Evolutionary conservation across 768 basidiomycete genomes (phyloP), one percentile per base, ranked within the genome.

Genomic region (Suillus subalutaceus): DNA sequence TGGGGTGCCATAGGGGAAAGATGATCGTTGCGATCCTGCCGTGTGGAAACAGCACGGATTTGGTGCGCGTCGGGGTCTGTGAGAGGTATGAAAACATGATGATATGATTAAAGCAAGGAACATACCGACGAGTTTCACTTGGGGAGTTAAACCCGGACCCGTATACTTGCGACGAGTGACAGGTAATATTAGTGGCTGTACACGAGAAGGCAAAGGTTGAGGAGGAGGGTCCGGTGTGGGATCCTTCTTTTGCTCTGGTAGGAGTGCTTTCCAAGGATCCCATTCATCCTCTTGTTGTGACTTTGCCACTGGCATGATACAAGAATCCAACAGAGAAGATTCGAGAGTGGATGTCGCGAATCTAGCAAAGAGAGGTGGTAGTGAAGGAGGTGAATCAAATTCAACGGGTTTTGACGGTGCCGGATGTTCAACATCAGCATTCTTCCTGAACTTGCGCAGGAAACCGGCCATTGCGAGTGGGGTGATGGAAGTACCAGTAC

Each of bases 381-480:
- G 71, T 13, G 78, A 67, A n/a, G 70, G 77, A 15, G 70, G 72
- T n/a, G 67, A 68, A 38, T 73, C 67, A 57, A 65, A 6, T 26
- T 56, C 23, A 50, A 26, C 57, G 16, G 32, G 57, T 35, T 65
- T 60, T 38, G 50, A 23, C 60, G 64, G 57, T 16, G 68, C 67
- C 56, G 56, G 56, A 35, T 40, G 57, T 40, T 61, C 58, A n/a
- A 50, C 64, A 46, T 10, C 43, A 9, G n/a, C 63, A 53, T 3
- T n/a, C 7, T 26, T 55, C 52, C 65, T 66, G 63, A 84, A 85
- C 79, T 78, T 86, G 78, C 84, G 86, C 75, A 86, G 79, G 78
- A 87, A 86, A 73, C 81, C 81, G 70, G 84, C 82, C 86, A 87
- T 86, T 74, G 77, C 74, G 67, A 35, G 30, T 35, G 35, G 35